phyloP scores from a whole-genome alignment of 1,284 basidiomycete genomes.

The Phellinidium pouzarii region DNA sequence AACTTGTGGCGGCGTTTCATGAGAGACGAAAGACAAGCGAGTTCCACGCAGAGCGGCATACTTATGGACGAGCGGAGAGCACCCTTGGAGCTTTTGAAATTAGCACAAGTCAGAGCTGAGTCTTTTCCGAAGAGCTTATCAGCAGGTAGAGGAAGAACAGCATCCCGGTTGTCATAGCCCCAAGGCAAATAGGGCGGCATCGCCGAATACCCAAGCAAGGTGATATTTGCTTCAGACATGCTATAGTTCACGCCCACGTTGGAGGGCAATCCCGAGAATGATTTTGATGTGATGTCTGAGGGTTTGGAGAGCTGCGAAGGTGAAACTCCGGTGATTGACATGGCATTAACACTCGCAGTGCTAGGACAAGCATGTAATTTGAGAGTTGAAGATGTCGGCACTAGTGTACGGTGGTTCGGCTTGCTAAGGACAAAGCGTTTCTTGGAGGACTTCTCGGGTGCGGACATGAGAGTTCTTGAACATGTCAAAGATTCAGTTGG shows the following conservation, averaged over 20 bases:
- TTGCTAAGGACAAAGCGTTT: constrained; percentile 7
- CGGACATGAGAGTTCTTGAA: not conserved
- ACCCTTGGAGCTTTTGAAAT: not conserved
- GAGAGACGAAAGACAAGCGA: constrained; percentile 7
- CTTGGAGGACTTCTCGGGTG: not conserved
- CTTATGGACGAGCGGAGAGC: constrained; percentile 5
- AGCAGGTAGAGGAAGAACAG: not conserved
- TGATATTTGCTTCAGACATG: not conserved
- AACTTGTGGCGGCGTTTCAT: not conserved
- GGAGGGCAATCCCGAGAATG: not conserved
- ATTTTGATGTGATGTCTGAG: not conserved
- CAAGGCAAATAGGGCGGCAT: not conserved
- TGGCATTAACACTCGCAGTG: not conserved
- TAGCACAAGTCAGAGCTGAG: not conserved
- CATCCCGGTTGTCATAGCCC: too few relatives aligned
- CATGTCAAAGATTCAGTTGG: too few relatives aligned
- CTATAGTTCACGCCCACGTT: not conserved
- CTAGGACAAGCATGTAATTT: not conserved
- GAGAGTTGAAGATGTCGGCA: constrained; percentile 7
- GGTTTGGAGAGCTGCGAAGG: not conserved
- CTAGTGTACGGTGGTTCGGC: constrained; percentile 8
- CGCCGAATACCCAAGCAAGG: not conserved
- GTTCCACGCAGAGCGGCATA: constrained; percentile 6
- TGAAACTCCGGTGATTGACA: not conserved
- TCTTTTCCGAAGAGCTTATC: not conserved